Base-by-base conservation (phyloP, 192 early-diverging fungal species). In the Backusella parvicylindrica region DNA sequence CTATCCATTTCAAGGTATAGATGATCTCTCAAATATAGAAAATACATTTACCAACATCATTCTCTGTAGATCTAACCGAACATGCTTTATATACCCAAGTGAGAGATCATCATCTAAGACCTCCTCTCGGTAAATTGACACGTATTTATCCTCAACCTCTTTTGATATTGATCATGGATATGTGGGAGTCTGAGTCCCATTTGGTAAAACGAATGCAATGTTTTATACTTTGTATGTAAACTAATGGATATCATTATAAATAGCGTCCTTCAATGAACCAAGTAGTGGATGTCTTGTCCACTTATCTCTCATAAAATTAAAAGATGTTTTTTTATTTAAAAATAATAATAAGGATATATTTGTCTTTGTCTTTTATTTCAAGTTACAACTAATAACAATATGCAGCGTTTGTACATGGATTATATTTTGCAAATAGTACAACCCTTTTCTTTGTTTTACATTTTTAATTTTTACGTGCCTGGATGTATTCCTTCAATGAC, bases 1-100 rank as follows among this genome's bases (percentile, higher is more conserved):
- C 2, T 93, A 89, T 63, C 92, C 92, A 0, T 93, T 91, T 77
- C 87, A 91, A 76, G 76, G 76, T 49, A 64, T 16, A 41, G 13
- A 41, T 41, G 16, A 41, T 41, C 40, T 41, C 40, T 16, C 13
- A 41, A 16, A 15, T 41, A 16, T 41, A 41, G 40, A 41, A 41
- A 16, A 41, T 3, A 16, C n/a, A 41, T 1, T 16, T 16, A 4
- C 40, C 5, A 12, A 41, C 16, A 41, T 13, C 40, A 1, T 11
- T 37, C 6, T 11, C 15, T 41, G 13, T 41, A 50, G 49, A 50
- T 50, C n/a, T 50, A 21, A 50, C 49, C 18, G 49, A 50, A 18
- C 49, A 50, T 50, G 49, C 49, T 6, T 8, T 50, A 50, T 50
- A 50, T 50, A 50, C 49, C 49, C 49, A 50, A 50, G 49, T 50